Conservation (phyloP, 345 rosid species). For the Rhizophora apiculata region DNA sequence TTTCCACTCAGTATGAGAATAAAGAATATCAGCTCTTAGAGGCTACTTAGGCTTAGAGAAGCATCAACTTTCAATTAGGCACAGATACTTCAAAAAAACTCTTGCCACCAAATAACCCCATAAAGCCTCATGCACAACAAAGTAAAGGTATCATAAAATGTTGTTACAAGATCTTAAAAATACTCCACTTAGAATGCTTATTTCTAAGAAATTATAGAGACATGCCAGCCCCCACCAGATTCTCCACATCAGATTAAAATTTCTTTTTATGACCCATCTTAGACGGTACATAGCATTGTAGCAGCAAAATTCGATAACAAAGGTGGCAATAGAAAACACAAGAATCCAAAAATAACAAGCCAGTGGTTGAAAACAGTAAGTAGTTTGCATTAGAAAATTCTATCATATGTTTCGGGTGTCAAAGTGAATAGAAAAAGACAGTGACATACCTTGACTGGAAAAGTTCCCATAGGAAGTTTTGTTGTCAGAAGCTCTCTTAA, state of each 20-base stretch:
- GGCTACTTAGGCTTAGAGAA: background rate
- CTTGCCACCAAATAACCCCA: background rate
- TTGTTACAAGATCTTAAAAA: background rate
- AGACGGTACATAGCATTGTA: too few species aligned
- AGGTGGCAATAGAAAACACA: background rate
- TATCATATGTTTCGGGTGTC: background rate
- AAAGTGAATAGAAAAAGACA: constrained; percentile 4
- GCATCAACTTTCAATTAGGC: background rate
- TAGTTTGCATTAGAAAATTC: background rate
- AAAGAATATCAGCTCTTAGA: background rate
- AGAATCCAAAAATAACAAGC: background rate
- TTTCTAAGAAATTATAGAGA: background rate
- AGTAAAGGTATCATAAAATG: background rate
- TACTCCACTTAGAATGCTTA: background rate
- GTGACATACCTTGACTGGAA: constrained; percentile 86
- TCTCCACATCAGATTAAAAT: too few species aligned
- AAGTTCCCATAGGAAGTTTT: constrained; percentile 87
- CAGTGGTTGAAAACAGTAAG: background rate
- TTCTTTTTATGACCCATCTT: too few species aligned
- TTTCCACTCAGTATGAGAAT: constrained; percentile 1
- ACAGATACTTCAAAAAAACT: background rate
- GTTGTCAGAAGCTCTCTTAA: constrained; percentile 91
- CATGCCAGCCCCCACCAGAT: background rate
- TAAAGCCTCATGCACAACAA: background rate
- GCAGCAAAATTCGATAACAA: background rate